Percentiles rank a stretch among this genome's conserved stretches.
Evolutionary conservation across 2,329 filamentous ascomycete genomes (phyloP).

Genomic region (Calonectria pseudoturangicola): DNA sequence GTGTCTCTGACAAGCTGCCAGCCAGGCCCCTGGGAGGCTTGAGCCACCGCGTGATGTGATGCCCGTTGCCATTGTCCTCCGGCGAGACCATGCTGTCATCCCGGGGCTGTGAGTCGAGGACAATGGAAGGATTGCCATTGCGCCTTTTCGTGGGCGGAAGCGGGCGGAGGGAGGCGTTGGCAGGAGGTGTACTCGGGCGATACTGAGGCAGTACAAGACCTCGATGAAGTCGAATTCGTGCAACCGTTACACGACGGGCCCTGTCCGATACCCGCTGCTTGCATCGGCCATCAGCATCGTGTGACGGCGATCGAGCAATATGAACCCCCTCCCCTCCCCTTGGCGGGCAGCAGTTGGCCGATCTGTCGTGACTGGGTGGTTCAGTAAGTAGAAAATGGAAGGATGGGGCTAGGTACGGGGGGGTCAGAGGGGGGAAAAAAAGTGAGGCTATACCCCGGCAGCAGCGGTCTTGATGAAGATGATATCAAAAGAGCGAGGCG

Average conservation of each 20-base stretch:
- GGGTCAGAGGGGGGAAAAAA: constrained; percentile 6
- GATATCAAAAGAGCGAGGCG: background rate
- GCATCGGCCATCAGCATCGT: constrained; percentile 41
- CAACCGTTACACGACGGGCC: constrained; percentile 31
- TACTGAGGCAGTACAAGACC: background rate
- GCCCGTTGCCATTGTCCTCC: background rate
- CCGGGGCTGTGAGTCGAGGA: constrained; percentile 12
- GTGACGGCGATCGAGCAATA: constrained; percentile 42
- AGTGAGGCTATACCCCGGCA: constrained; percentile 30
- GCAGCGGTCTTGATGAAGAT: background rate
- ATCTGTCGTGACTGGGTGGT: background rate
- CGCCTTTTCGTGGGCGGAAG: background rate
- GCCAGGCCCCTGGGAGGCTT: constrained; percentile 3
- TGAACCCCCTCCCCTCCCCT: background rate
- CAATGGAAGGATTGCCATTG: background rate
- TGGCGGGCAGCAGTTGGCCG: background rate
- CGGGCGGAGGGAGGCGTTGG: background rate
- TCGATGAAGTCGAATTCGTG: background rate
- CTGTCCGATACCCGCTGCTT: constrained; percentile 43
- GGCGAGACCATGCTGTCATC: background rate
- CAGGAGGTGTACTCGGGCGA: background rate
- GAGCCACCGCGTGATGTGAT: background rate
- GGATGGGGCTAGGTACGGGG: background rate
- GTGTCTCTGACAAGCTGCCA: constrained; percentile 19
- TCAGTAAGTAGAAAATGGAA: background rate